Percentiles rank a stretch among this genome's conserved stretches.
Conservation (phyloP, 2,329 filamentous ascomycete species). For the Sporothrix phasma region DNA sequence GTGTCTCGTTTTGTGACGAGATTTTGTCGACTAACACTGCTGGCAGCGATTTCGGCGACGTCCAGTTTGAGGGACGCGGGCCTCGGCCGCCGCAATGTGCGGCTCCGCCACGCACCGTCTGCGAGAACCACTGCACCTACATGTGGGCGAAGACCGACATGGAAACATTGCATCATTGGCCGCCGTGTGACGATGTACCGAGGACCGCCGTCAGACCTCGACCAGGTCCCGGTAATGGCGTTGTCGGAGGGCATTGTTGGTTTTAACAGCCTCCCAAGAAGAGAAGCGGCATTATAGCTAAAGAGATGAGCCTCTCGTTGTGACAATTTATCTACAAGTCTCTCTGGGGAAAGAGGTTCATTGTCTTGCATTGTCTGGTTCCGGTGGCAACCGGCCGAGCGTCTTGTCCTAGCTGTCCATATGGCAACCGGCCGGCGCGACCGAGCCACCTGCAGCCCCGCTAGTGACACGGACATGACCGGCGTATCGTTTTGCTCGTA, state of each 20-base stretch:
- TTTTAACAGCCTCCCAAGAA: slow-evolving; percentile 14
- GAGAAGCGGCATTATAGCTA: not conserved
- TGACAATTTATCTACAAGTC: too few species aligned
- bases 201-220: not conserved
- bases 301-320: too few species aligned
- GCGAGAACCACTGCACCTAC: slow-evolving; percentile 14
- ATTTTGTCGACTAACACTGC: not conserved
- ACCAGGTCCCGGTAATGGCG: not conserved
- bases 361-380: not conserved
- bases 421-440: too few species aligned
- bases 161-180: slow-evolving; percentile 18
- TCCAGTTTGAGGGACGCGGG: not conserved
- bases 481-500: not conserved
- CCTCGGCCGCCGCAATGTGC: too few species aligned
- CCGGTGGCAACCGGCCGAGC: not conserved
- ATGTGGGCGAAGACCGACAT: slow-evolving; percentile 17
- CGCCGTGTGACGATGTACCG: slow-evolving; percentile 14
- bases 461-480: not conserved
- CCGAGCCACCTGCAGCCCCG: not conserved
- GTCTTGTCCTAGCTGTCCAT: too few species aligned
- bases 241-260: slow-evolving; percentile 19
- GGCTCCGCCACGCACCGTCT: slow-evolving; percentile 9
- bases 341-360: too few species aligned
- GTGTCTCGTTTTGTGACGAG: not conserved
- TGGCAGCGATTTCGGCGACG: slow-evolving; percentile 13